A percentile compares a stretch with the other conserved stretches of the same genome.
phyloP scores from a whole-genome alignment of 2,329 filamentous ascomycete genomes.

The Coniochaeta sp. region DNA sequence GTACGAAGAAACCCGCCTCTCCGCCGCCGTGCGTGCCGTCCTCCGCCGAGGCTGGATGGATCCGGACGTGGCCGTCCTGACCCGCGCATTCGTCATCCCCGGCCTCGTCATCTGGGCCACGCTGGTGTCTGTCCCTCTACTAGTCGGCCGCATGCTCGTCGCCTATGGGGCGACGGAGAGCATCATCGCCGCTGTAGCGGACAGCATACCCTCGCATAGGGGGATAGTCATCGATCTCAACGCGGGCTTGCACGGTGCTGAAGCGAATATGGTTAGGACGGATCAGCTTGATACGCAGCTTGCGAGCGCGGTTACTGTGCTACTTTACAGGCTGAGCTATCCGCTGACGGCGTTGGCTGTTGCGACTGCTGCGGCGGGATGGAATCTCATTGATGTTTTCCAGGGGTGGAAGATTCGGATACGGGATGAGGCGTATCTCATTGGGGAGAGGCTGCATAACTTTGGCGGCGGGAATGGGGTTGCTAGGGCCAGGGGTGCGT shows the following conservation, averaged over 20 bases:
- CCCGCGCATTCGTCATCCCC: slow-evolving; percentile 80
- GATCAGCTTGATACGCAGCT: slow-evolving; percentile 10
- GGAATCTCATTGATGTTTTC: slow-evolving; percentile 54
- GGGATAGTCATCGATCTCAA: slow-evolving; percentile 9
- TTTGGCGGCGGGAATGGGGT: slow-evolving; percentile 48
- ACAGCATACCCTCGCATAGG: not conserved
- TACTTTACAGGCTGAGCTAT: slow-evolving; percentile 58
- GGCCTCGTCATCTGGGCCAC: slow-evolving; percentile 52
- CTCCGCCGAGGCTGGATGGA: slow-evolving; percentile 69
- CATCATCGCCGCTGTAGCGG: slow-evolving; percentile 4
- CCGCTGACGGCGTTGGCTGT: slow-evolving; percentile 53
- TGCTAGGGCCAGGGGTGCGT: slow-evolving; percentile 11
- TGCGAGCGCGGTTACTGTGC: slow-evolving; percentile 21
- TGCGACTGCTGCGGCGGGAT: slow-evolving; percentile 35
- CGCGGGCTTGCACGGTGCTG: slow-evolving; percentile 9
- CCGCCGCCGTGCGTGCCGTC: slow-evolving; percentile 67
- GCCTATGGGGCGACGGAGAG: slow-evolving; percentile 20
- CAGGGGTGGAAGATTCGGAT: slow-evolving; percentile 74
- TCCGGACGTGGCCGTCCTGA: slow-evolving; percentile 73
- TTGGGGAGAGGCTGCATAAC: slow-evolving; percentile 91
- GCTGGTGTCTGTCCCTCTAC: slow-evolving; percentile 59
- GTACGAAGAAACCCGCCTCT: slow-evolving; percentile 62
- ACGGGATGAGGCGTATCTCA: slow-evolving; percentile 90
- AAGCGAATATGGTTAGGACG: slow-evolving; percentile 13
- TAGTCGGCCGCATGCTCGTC: slow-evolving; percentile 46